phyloP scores from a whole-genome alignment of 78 protist species.

The Speleostelium caveatum region DNA sequence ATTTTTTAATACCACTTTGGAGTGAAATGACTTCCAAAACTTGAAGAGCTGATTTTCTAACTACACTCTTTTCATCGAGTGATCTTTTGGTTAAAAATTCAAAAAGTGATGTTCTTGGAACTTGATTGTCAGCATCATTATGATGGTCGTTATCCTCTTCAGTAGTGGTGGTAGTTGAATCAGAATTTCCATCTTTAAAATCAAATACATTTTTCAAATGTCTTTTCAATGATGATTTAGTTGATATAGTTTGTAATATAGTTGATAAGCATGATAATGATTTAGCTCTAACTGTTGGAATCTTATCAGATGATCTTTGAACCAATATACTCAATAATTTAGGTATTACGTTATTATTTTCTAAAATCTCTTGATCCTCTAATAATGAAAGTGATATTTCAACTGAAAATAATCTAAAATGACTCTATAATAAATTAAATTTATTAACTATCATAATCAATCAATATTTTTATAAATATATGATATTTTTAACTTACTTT shows the following conservation, averaged over 20 bases:
- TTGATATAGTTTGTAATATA: background rate
- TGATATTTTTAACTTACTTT: background rate
- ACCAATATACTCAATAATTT: slow-evolving; percentile 51
- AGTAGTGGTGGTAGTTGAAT: background rate
- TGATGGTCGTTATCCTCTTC: background rate
- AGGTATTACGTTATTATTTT: slow-evolving; percentile 4
- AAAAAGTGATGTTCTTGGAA: slow-evolving; percentile 21
- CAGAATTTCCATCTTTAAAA: background rate
- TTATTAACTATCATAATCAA: too few species aligned
- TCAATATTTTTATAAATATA: slow-evolving; percentile 3
- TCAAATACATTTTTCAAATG: slow-evolving; percentile 33
- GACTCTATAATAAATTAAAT: background rate
- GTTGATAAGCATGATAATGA: slow-evolving; percentile 50
- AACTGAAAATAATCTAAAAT: slow-evolving; percentile 46
- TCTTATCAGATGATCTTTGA: slow-evolving; percentile 72
- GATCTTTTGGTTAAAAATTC: slow-evolving; percentile 55
- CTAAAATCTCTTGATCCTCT: background rate
- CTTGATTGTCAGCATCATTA: slow-evolving; percentile 20
- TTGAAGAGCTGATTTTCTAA: slow-evolving; percentile 83
- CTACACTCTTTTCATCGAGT: slow-evolving; percentile 68
- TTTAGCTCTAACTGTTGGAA: slow-evolving; percentile 66
- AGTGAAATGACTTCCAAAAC: slow-evolving; percentile 49
- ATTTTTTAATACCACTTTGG: slow-evolving; percentile 11
- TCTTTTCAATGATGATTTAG: background rate
- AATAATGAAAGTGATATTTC: slow-evolving; percentile 61